Evolutionary conservation across 441 rosid species (phyloP), one percentile per base, ranked within the genome.

Genomic region (Eruca vesicaria): DNA sequence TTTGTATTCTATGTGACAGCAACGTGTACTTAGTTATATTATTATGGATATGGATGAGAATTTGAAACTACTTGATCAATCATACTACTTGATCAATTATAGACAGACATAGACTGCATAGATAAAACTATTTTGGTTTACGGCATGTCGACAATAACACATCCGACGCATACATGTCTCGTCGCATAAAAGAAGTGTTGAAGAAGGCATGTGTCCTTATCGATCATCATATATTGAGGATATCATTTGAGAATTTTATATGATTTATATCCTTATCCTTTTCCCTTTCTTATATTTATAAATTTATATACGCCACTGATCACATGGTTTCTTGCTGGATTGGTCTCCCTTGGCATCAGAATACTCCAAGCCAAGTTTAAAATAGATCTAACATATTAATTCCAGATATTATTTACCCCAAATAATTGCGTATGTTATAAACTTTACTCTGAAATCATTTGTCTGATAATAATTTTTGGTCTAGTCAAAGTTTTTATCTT

Each of bases 261-360:
- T 23, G 8, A 48, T 16, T 0, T 5, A 56, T 48, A 60, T 71
- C 73, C 77, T 66, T 77, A 71, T 71, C 77, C 80, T 77, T 66
- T 77, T 35, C 31, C 26, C 69, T 52, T 67, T 19, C 43, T 50
- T 62, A 14, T 62, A 38, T 62, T 36, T 21, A 58, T 33, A 50
- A 36, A 26, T 58, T 7, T 6, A 53, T 72, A 63, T 73, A 72
- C 53, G 70, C 74, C 77, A 78, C 64, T 68, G 62, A 26, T 73
- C 81, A 78, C 81, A 78, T 78, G 81, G 74, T 56, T 62, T 78
- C 81, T 62, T 63, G 81, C 78, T 78, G 81, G 66, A 73, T 78
- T 78, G 81, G 74, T 78, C 78, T 78, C 78, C 71, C 50, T 56
- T 38, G n/a, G 61, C 66, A 55, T 73, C 71, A 67, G 73, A 62